A percentile compares a stretch with the other conserved stretches of the same genome.
Evolutionary conservation across 345 rosid species (phyloP).

Genomic region (Adansonia digitata): DNA sequence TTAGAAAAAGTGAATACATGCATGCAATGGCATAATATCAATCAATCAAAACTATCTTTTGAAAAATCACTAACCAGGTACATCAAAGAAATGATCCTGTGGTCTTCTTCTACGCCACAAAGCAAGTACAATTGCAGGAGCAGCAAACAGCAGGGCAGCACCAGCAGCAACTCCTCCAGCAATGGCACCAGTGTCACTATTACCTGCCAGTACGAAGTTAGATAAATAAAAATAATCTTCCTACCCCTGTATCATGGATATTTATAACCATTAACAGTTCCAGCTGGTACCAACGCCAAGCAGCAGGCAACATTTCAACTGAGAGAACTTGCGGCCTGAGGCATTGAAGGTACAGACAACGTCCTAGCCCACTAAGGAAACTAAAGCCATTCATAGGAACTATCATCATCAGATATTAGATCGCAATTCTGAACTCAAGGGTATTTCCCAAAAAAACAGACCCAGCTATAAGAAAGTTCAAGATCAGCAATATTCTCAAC

Average conservation of each 20-base stretch:
- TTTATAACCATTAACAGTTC: neutral
- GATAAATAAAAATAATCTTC: neutral
- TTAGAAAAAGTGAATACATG: slow-evolving; percentile 11
- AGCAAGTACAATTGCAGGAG: slow-evolving; percentile 81
- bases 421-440: neutral
- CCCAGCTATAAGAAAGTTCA: neutral
- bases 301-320: neutral
- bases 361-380: neutral
- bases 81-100: slow-evolving; percentile 88
- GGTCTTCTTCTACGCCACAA: slow-evolving; percentile 70
- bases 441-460: neutral
- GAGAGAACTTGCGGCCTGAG: neutral
- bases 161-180: slow-evolving; percentile 99
- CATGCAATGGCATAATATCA: neutral
- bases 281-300: neutral
- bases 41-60: slow-evolving; percentile 7
- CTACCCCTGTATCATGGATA: neutral
- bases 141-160: slow-evolving; percentile 90
- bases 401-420: neutral
- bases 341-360: neutral
- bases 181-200: slow-evolving; percentile 68
- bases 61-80: slow-evolving; percentile 62
- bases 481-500: no score
- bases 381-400: neutral
- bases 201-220: slow-evolving; percentile 37